Percentiles rank a stretch among this genome's conserved stretches.
Evolutionary conservation across 139 green algal genomes (phyloP).

Genomic region (Tetradesmus obliquus): DNA sequence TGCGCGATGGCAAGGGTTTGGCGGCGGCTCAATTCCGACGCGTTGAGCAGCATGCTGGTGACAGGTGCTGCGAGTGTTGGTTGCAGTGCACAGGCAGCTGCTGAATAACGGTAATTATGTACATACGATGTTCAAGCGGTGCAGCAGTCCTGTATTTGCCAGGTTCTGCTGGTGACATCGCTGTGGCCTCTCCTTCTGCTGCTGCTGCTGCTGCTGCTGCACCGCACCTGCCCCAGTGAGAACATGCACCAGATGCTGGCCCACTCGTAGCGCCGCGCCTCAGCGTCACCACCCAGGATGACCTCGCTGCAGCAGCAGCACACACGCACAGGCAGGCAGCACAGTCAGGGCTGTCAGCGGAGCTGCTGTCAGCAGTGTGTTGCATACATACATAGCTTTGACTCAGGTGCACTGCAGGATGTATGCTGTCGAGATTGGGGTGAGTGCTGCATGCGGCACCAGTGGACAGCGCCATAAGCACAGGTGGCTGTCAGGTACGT

Average conservation of each 20-base stretch:
- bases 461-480: too few species aligned
- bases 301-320: neutral
- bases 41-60: too few species aligned
- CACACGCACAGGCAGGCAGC: neutral
- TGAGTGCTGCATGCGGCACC: too few species aligned
- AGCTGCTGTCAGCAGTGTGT: neutral
- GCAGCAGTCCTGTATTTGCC: too few species aligned
- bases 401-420: too few species aligned
- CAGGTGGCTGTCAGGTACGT: too few species aligned
- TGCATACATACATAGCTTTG: too few species aligned
- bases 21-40: too few species aligned
- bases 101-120: neutral
- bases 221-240: slow-evolving; percentile 7
- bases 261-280: slow-evolving; percentile 8
- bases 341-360: neutral
- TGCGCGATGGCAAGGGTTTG: too few species aligned
- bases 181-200: neutral
- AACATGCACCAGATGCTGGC: slow-evolving; percentile 37
- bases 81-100: too few species aligned
- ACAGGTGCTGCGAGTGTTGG: too few species aligned
- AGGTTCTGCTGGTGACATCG: neutral
- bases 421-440: too few species aligned
- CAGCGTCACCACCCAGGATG: neutral
- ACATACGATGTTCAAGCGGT: neutral
- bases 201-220: neutral